A percentile compares a stretch with the other conserved stretches of the same genome.
Evolutionary conservation across 441 rosid species (phyloP).

Genomic region (California macrophylla): DNA sequence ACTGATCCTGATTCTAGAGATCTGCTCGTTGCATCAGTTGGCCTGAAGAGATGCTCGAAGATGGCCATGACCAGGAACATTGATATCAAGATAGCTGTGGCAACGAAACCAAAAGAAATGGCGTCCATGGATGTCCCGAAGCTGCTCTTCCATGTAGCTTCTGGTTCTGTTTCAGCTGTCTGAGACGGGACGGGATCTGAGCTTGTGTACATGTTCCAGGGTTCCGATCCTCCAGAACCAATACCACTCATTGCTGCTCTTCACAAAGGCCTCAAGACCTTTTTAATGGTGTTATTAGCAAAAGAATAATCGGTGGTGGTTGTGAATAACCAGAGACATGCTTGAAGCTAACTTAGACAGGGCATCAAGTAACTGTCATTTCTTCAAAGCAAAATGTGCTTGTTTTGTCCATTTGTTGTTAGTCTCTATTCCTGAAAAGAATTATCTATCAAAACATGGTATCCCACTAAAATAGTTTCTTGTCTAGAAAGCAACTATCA

Average conservation of each 20-base stretch:
- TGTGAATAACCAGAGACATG: not conserved
- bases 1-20: constrained; percentile 23
- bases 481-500: not conserved
- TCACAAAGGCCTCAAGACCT: not conserved
- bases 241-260: constrained; percentile 32
- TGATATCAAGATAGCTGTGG: constrained; percentile 59
- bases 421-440: not conserved
- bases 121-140: constrained; percentile 52
- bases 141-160: constrained; percentile 47
- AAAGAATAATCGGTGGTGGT: not conserved
- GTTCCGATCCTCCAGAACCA: constrained; percentile 39
- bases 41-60: constrained; percentile 57
- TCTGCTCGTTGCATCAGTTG: constrained; percentile 23
- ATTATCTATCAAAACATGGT: not conserved
- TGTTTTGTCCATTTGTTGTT: not conserved
- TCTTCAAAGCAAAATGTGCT: not conserved
- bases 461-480: not conserved
- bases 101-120: constrained; percentile 60
- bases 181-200: constrained; percentile 42
- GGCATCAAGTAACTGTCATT: not conserved
- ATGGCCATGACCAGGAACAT: constrained; percentile 69
- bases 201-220: constrained; percentile 56
- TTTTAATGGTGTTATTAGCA: not conserved
- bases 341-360: not conserved
- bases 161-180: constrained; percentile 26